Percentiles rank a stretch among this genome's conserved stretches.
These are phyloP conservation scores for Tubosaeta sp. DNA, from an alignment of 768 basidiomycete species.

Conservation along the genomic window DNA sequence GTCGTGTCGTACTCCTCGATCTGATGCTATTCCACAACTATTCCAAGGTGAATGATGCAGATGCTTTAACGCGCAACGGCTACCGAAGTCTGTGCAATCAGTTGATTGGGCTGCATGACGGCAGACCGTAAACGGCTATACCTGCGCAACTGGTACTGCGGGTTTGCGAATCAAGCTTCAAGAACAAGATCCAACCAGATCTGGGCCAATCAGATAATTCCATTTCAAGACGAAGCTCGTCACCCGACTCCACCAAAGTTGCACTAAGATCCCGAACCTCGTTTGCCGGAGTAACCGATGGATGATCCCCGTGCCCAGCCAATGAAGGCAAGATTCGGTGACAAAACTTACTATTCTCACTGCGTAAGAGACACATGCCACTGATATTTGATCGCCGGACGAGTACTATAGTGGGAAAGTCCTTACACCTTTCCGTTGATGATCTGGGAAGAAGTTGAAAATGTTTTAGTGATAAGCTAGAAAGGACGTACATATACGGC, in stretches of 20 bases:
- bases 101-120: background rate
- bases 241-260: background rate
- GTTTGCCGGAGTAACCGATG: background rate
- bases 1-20: background rate
- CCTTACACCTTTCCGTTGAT: conserved; percentile 18
- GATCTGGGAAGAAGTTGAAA: conserved; percentile 11
- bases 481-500: conserved; percentile 20
- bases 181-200: background rate
- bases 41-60: too few relatives aligned
- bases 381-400: background rate
- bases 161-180: background rate
- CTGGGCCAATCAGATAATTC: background rate
- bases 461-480: background rate
- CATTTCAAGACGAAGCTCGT: background rate
- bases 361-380: background rate
- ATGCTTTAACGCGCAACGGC: too few relatives aligned
- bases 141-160: background rate
- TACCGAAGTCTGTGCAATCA: background rate
- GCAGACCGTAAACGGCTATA: background rate
- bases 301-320: background rate
- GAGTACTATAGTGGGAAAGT: background rate
- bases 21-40: background rate
- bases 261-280: background rate
- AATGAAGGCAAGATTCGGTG: background rate
- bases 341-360: background rate